Conservation (phyloP, 2,329 filamentous ascomycete genomes). For the Ceratocystis lukuohia region DNA sequence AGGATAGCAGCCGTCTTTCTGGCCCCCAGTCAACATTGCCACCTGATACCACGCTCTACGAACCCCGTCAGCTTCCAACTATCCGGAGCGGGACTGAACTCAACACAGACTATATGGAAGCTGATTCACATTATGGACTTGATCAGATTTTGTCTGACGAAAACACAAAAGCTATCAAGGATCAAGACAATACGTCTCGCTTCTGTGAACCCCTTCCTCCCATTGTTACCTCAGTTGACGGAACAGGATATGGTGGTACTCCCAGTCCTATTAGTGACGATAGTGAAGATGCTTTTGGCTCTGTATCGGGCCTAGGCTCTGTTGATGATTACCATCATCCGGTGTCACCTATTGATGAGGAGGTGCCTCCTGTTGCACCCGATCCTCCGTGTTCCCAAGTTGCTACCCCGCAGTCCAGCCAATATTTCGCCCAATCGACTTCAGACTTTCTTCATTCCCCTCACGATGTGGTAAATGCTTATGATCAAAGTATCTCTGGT, state of each 20-base stretch:
- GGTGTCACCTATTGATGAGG: conserved; percentile 18
- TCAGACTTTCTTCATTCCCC: background rate
- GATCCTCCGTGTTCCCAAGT: background rate
- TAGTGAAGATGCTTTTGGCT: conserved; percentile 23
- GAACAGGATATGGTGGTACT: conserved; percentile 37
- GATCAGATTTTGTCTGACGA: conserved; percentile 10
- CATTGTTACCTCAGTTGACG: conserved; percentile 56
- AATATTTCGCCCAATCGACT: background rate
- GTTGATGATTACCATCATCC: conserved; percentile 8
- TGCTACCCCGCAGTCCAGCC: background rate
- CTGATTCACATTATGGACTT: conserved; percentile 10
- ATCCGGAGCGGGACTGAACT: conserved; percentile 20
- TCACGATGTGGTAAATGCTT: background rate
- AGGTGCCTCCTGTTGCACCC: conserved; percentile 8
- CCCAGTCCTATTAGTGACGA: conserved; percentile 23
- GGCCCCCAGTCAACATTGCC: conserved; percentile 22
- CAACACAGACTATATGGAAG: conserved; percentile 26
- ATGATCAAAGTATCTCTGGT: background rate
- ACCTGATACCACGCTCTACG: conserved; percentile 24
- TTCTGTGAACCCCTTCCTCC: conserved; percentile 54
- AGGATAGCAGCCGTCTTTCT: background rate
- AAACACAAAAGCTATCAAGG: conserved; percentile 11
- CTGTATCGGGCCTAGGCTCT: conserved; percentile 13
- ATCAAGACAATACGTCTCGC: conserved; percentile 42
- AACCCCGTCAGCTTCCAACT: conserved; percentile 17